Percentiles rank a stretch among this genome's conserved stretches.
Conservation (phyloP, 169 alveolate genomes). For the Eimeria zaria region DNA sequence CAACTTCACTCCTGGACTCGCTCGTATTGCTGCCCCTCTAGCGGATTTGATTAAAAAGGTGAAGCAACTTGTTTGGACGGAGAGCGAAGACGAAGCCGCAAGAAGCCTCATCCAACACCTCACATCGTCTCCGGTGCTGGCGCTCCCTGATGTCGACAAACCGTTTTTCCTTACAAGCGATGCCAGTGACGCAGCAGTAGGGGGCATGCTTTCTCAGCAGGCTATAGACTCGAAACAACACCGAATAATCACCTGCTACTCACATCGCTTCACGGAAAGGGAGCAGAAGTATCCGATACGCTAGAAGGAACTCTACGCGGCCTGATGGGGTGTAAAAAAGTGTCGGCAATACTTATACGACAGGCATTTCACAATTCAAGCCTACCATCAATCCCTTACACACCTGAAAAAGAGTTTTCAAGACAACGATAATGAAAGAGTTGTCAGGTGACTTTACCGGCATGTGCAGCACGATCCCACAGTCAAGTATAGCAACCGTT, state of each 20-base stretch:
- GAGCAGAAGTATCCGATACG: not conserved
- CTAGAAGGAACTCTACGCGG: not conserved
- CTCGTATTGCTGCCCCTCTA: not conserved
- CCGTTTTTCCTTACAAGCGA: not conserved
- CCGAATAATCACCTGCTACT: not conserved
- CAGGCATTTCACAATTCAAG: not conserved
- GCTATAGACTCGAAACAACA: not conserved
- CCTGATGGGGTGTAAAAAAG: not conserved
- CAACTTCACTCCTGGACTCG: not conserved
- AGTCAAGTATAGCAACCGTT: too few relatives aligned
- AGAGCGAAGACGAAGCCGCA: not conserved
- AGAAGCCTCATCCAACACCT: not conserved
- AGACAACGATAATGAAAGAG: not conserved
- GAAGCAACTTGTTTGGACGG: not conserved
- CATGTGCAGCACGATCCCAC: too few relatives aligned
- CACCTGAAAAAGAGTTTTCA: not conserved
- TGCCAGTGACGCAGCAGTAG: not conserved
- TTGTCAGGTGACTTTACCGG: not conserved
- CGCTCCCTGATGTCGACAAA: not conserved
- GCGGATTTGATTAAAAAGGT: not conserved
- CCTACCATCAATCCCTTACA: not conserved
- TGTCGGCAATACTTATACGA: not conserved
- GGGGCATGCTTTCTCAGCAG: not conserved
- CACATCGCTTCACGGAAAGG: not conserved
- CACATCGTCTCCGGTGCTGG: not conserved